Conservation (phyloP, 1,139 yeast genomes). For the Suhomyces anneliseae region DNA sequence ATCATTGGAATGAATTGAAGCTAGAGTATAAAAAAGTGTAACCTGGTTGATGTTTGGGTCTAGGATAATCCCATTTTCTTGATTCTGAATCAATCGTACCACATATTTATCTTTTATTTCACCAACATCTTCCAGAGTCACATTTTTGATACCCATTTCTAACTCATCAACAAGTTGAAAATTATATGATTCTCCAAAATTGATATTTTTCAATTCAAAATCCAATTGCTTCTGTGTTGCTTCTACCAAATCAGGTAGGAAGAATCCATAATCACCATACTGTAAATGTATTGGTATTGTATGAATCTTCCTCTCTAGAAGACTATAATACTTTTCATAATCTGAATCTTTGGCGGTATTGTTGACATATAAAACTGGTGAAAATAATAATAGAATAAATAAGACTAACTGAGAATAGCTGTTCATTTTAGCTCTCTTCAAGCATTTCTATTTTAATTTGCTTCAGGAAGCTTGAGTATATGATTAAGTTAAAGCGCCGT, state of each 20-base stretch:
- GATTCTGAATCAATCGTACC: conserved; percentile 28
- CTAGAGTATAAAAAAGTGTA: conserved; percentile 41
- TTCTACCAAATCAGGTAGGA: conserved; percentile 47
- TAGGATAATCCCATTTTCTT: conserved; percentile 36
- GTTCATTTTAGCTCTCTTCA: neutral
- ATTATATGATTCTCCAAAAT: conserved; percentile 12
- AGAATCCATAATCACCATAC: conserved; percentile 39
- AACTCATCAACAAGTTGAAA: conserved; percentile 23
- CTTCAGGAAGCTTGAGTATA: no score
- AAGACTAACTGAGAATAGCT: neutral
- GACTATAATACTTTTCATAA: neutral
- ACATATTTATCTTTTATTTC: conserved; percentile 15
- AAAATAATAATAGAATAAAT: neutral
- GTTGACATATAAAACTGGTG: neutral
- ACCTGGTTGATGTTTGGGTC: conserved; percentile 44
- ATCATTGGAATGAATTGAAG: conserved; percentile 53
- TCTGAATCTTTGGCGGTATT: neutral
- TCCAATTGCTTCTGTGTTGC: conserved; percentile 47
- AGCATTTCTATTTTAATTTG: no score
- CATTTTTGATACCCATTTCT: neutral
- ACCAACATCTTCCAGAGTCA: neutral
- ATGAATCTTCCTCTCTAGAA: conserved; percentile 3
- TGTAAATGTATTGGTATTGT: conserved; percentile 31
- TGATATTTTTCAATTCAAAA: conserved; percentile 15
- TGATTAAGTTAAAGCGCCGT: neutral